Evolutionary conservation across 2,329 filamentous ascomycete genomes (phyloP).

Genomic region (Aspergillus fructus): DNA sequence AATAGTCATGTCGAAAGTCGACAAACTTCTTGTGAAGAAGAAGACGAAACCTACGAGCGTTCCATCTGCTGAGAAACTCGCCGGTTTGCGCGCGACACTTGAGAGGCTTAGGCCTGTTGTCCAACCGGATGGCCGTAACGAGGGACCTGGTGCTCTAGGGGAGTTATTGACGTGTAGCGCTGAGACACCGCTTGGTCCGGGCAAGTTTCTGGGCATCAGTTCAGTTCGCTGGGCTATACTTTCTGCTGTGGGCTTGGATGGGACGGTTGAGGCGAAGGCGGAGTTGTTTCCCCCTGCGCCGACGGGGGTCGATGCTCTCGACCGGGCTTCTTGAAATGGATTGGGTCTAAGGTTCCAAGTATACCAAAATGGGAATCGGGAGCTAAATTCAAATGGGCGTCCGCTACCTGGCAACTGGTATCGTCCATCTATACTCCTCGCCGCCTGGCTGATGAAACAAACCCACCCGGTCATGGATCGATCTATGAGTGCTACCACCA

Average conservation of each 20-base stretch:
- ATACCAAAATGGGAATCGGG: not conserved
- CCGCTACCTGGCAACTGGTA: not conserved
- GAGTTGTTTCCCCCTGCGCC: conserved; percentile 10
- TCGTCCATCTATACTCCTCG: not conserved
- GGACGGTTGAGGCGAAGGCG: conserved; percentile 27
- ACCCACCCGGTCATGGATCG: not conserved
- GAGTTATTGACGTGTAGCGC: conserved; percentile 62
- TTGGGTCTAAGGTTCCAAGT: not conserved
- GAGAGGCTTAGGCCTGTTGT: conserved; percentile 41
- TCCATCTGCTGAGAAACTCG: conserved; percentile 27
- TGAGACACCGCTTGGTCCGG: conserved; percentile 48
- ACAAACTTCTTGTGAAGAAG: conserved; percentile 51
- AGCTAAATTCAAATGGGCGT: too few relatives aligned
- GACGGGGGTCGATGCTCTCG: not conserved
- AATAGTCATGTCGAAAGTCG: conserved; percentile 65
- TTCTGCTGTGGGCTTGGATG: conserved; percentile 59
- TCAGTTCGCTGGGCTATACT: conserved; percentile 65
- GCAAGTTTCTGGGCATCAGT: conserved; percentile 58
- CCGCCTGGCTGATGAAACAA: not conserved
- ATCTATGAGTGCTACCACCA: not conserved
- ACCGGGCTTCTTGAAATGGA: not conserved
- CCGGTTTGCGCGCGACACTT: conserved; percentile 41
- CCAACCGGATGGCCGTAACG: conserved; percentile 43
- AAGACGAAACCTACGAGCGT: conserved; percentile 31
- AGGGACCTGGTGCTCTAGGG: conserved; percentile 48